Conservation (phyloP, 768 basidiomycete genomes). For the Peribolospora baueri region DNA sequence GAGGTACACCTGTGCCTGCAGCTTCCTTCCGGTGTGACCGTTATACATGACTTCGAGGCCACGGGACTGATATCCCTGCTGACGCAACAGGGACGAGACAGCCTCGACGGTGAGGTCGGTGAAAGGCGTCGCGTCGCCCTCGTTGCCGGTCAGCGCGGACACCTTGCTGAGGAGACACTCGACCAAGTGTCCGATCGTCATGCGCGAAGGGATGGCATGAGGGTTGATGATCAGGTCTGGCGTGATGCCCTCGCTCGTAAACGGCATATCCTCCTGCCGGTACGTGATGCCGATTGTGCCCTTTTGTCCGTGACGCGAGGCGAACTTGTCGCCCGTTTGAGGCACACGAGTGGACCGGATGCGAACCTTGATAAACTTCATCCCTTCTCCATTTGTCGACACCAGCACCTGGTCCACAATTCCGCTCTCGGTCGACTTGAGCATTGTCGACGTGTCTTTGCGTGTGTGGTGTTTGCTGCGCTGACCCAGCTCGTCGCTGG, state of each 20-base stretch:
- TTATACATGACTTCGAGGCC: constrained; percentile 98
- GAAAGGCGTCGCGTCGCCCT: constrained; percentile 97
- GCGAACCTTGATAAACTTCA: constrained; percentile 95
- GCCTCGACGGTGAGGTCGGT: constrained; percentile 92
- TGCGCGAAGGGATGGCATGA: constrained; percentile 97
- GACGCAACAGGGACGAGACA: constrained; percentile 70
- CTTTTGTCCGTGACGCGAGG: constrained; percentile 97
- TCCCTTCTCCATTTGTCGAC: constrained; percentile 83
- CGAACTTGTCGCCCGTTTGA: constrained; percentile 97
- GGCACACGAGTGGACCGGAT: constrained; percentile 88
- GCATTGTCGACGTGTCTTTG: constrained; percentile 85
- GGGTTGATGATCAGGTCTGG: constrained; percentile 98
- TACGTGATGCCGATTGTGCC: constrained; percentile 99
- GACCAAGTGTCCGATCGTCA: constrained; percentile 99
- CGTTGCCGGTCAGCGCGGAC: constrained; percentile 81
- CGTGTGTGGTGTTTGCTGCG: constrained; percentile 78
- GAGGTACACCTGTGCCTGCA: constrained; percentile 93
- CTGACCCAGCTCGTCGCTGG: constrained; percentile 91
- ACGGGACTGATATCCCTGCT: constrained; percentile 86
- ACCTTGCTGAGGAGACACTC: constrained; percentile 93
- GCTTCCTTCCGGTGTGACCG: constrained; percentile 90
- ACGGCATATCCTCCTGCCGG: constrained; percentile 99
- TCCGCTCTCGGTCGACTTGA: constrained; percentile 94
- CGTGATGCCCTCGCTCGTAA: constrained; percentile 84
- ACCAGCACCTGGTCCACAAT: constrained; percentile 93